Conservation (phyloP, 192 early-diverging fungal genomes). For the Coemansia sp. region DNA sequence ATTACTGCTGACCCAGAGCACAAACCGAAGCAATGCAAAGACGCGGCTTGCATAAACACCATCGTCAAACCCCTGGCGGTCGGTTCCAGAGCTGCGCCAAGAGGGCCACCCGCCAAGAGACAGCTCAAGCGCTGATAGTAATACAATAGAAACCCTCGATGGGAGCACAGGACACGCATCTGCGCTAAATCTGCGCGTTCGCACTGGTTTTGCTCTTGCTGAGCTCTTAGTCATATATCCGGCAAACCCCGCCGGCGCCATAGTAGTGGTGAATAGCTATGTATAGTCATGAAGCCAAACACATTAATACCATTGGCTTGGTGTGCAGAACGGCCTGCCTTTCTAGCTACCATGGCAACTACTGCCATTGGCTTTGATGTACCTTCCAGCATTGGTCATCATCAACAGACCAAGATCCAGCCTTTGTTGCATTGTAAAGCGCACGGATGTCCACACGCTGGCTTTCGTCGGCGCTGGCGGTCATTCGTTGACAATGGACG, state of each 20-base stretch:
- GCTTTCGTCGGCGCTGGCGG: not conserved
- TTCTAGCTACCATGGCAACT: not conserved
- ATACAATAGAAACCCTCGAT: slow-evolving; percentile 11
- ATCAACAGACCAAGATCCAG: slow-evolving; percentile 16
- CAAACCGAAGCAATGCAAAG: slow-evolving; percentile 20
- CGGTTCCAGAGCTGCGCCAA: slow-evolving; percentile 6
- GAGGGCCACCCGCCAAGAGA: slow-evolving; percentile 6
- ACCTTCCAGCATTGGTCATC: slow-evolving; percentile 34
- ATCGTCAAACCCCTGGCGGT: not conserved
- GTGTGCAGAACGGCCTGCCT: not conserved
- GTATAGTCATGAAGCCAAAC: not conserved
- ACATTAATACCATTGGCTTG: not conserved
- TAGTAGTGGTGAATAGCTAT: not conserved
- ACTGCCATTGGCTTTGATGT: not conserved
- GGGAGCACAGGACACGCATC: slow-evolving; percentile 8
- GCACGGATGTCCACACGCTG: slow-evolving; percentile 11
- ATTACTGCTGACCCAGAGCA: slow-evolving; percentile 13
- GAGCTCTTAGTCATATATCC: not conserved
- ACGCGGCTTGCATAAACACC: slow-evolving; percentile 1
- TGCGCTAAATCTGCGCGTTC: not conserved
- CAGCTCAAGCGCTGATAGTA: not conserved
- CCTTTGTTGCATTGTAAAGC: slow-evolving; percentile 10
- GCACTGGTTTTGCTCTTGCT: not conserved
- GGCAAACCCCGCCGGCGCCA: not conserved
- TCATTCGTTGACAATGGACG: slow-evolving; percentile 27